A percentile compares a stretch with the other conserved stretches of the same genome.
Conservation (phyloP, 2,329 filamentous ascomycete species). For the Knufia fluminis region DNA sequence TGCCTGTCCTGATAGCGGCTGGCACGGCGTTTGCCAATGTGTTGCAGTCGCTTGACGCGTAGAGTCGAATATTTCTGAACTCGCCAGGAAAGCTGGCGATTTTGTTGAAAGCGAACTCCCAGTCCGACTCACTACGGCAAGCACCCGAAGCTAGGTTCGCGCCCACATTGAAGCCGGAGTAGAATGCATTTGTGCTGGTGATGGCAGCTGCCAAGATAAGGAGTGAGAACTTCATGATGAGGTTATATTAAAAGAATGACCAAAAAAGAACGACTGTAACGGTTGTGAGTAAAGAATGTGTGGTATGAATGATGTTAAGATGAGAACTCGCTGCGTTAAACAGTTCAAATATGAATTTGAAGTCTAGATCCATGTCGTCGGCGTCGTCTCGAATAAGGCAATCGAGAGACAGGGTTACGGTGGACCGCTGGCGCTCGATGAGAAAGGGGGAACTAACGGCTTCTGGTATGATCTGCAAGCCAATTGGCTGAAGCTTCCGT, state of each 20-base stretch:
- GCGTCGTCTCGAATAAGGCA: not conserved
- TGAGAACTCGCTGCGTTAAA: not conserved
- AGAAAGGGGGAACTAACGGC: not conserved
- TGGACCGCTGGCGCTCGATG: not conserved
- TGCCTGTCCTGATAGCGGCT: slow-evolving; percentile 53
- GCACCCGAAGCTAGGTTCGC: slow-evolving; percentile 23
- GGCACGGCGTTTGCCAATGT: slow-evolving; percentile 41
- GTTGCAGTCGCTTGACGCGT: slow-evolving; percentile 36
- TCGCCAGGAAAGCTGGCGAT: slow-evolving; percentile 23
- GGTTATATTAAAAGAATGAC: slow-evolving; percentile 7
- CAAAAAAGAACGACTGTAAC: slow-evolving; percentile 2
- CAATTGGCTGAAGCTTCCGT: not conserved
- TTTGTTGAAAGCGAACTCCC: slow-evolving; percentile 24
- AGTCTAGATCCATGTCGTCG: not conserved
- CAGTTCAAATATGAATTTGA: not conserved
- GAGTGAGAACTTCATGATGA: slow-evolving; percentile 25
- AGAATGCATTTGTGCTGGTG: slow-evolving; percentile 22
- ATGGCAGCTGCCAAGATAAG: slow-evolving; percentile 10
- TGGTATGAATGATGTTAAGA: not conserved
- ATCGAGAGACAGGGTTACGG: not conserved
- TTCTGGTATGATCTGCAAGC: not conserved
- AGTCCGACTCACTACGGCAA: slow-evolving; percentile 25
- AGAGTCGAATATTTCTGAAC: slow-evolving; percentile 25
- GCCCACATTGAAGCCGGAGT: slow-evolving; percentile 26
- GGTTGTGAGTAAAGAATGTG: slow-evolving; percentile 1